Conservation (phyloP, 352 stramenopile genomes). For the Elongisporangium senticosum region DNA sequence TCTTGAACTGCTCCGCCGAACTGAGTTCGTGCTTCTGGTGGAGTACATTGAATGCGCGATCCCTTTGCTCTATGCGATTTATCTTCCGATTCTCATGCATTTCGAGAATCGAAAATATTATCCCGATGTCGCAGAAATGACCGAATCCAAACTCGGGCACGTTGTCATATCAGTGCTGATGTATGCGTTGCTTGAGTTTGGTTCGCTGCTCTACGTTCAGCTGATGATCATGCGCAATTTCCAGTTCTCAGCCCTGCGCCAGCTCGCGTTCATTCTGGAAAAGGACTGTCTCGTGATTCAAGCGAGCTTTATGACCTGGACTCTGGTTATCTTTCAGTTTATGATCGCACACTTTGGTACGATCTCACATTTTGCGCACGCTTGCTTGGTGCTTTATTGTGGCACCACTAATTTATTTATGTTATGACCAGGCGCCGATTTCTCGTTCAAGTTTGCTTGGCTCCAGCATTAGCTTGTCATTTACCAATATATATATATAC, state of each 20-base stretch:
- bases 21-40: slow-evolving; percentile 4
- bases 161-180: slow-evolving; percentile 11
- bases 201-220: slow-evolving; percentile 12
- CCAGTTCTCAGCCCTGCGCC: slow-evolving; percentile 13
- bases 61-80: slow-evolving; percentile 3
- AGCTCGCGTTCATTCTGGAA: slow-evolving; percentile 23
- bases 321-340: slow-evolving; percentile 23
- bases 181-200: slow-evolving; percentile 11
- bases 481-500: no score
- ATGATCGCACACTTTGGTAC: slow-evolving; percentile 21
- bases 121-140: slow-evolving; percentile 2
- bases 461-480: no score
- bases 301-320: slow-evolving; percentile 18
- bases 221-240: slow-evolving; percentile 5
- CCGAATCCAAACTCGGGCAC: not conserved
- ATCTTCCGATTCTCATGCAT: not conserved
- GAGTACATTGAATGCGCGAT: slow-evolving; percentile 8
- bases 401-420: no score
- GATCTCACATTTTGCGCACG: no score
- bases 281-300: slow-evolving; percentile 14
- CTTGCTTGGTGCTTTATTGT: no score
- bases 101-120: slow-evolving; percentile 4
- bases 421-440: no score
- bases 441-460: no score
- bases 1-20: not conserved